Evolutionary conservation across 2,329 filamentous ascomycete species (phyloP), one percentile per base, ranked within the genome.

Genomic region (Ilyonectria mors-panacis): DNA sequence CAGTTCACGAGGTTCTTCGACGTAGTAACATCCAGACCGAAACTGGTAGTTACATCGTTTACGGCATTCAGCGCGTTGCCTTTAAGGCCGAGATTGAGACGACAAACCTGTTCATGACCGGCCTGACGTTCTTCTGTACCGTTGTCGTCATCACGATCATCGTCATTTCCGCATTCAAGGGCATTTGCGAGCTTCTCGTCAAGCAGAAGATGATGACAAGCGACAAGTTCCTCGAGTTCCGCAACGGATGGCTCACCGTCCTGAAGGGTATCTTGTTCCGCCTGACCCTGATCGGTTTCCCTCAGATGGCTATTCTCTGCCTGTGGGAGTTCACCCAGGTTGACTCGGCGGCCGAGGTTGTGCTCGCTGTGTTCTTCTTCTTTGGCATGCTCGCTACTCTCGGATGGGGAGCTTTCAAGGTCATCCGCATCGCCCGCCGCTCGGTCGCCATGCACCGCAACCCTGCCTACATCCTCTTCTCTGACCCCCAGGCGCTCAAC

Each of bases 381-480:
- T 84, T 97, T 74, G 92, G 93, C 68, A 92, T 97, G 86, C 85
- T 91, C 44, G 85, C 87, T 59, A 93, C 94, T 35, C 88, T 98
- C 37, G 91, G 84, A 23, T 98, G 94, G 93, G 95, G 95, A 53
- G 91, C 94, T 0, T 92, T 89, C 83, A 98, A 97, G 85, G 94
- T 98, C 70, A 93, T 97, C 75, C 89, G 90, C 61, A 92, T 98
- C 70, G 95, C 94, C 37, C 94, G 94, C 78, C 92, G 94, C 74
- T 98, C 95, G 35, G 92, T 97, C 70, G 83, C 88, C 64, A 94
- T 97, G 90, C 95, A 98, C 86, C 95, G 95, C 83, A 98, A 97
- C 84, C 94, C 95, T 28, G 95, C 95, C 30, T 98, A 98, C 82
- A 97, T 98, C 74, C 90, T 98, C 69, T 98, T 97, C 84, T 97